A percentile compares a stretch with the other conserved stretches of the same genome.
phyloP scores from a whole-genome alignment of 306 rosid species.

The Styphnolobium japonicum region DNA sequence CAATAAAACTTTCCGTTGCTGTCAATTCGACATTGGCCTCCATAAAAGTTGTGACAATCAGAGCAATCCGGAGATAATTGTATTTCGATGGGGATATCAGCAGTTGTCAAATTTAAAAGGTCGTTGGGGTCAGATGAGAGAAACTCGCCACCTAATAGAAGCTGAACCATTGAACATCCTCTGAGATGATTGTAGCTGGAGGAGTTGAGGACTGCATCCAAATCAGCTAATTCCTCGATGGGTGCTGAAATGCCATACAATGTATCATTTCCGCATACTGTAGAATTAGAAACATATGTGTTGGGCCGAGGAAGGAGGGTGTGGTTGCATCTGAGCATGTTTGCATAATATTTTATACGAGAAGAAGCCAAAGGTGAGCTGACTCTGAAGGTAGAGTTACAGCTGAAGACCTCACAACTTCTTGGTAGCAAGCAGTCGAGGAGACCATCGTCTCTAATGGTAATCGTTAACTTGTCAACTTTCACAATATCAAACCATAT shows the following conservation, averaged over 20 bases:
- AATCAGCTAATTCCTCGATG: too few relatives aligned
- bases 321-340: neutral
- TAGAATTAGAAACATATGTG: neutral
- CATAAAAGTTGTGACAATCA: neutral
- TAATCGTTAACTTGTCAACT: neutral
- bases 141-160: neutral
- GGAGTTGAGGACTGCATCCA: too few relatives aligned
- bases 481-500: neutral
- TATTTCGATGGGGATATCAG: conserved; percentile 7
- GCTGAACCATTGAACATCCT: conserved; percentile 10
- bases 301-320: neutral
- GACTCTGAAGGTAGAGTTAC: too few relatives aligned
- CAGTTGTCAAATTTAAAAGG: neutral
- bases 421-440: neutral
- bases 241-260: too few relatives aligned
- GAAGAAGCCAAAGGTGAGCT: neutral
- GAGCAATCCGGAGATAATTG: conserved; percentile 3
- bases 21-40: conserved; percentile 25
- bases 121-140: neutral
- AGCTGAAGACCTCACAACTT: neutral
- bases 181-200: neutral
- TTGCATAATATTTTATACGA: neutral
- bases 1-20: conserved; percentile 1
- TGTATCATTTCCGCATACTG: neutral
- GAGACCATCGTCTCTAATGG: neutral